A percentile compares a stretch with the other conserved stretches of the same genome.
phyloP scores from a whole-genome alignment of 2,329 filamentous ascomycete genomes.

The Fusarium austroafricanum region DNA sequence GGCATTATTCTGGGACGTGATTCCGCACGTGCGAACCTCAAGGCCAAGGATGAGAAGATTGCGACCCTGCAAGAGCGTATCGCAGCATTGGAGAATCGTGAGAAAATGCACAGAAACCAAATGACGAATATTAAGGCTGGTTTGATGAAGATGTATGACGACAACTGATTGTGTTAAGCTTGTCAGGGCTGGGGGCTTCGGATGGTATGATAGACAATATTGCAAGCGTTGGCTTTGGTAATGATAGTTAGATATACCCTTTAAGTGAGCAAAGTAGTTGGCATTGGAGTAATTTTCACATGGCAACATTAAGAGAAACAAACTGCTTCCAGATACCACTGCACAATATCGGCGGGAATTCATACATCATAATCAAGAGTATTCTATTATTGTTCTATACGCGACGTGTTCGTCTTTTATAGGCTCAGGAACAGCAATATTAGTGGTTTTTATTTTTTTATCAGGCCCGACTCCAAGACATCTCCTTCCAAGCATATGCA shows the following conservation, averaged over 20 bases:
- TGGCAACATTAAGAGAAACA: no score
- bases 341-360: neutral
- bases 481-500: slow-evolving; percentile 26
- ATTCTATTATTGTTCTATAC: slow-evolving; percentile 20
- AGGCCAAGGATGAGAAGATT: slow-evolving; percentile 67
- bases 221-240: neutral
- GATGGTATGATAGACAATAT: neutral
- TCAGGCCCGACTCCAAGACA: slow-evolving; percentile 24
- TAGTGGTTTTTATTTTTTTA: slow-evolving; percentile 25
- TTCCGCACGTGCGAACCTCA: slow-evolving; percentile 70
- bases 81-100: slow-evolving; percentile 54
- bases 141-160: slow-evolving; percentile 53
- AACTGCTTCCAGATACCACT: neutral
- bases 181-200: neutral
- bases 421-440: slow-evolving; percentile 18
- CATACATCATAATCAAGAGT: slow-evolving; percentile 2
- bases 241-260: slow-evolving; percentile 31
- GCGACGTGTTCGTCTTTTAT: neutral
- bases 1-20: slow-evolving; percentile 75
- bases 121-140: slow-evolving; percentile 54
- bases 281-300: neutral
- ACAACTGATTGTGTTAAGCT: slow-evolving; percentile 40
- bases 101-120: slow-evolving; percentile 47
- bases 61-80: slow-evolving; percentile 53
- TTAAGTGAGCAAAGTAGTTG: slow-evolving; percentile 6